A percentile compares a stretch with the other conserved stretches of the same genome.
These are phyloP conservation scores for Citrullus amarus DNA, from an alignment of 306 rosid genomes.

Conservation along the genomic window DNA sequence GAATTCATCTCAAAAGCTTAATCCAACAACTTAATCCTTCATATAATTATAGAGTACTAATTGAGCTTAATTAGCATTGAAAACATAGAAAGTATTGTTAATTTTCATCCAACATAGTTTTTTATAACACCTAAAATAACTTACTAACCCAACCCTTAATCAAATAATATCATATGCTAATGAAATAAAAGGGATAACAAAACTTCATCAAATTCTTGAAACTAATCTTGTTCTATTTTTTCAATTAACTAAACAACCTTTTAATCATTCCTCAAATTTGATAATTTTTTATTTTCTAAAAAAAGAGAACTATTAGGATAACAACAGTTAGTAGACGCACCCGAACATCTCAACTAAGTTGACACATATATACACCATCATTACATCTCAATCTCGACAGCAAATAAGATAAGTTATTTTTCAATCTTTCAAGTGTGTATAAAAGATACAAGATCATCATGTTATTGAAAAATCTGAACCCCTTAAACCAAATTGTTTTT, in stretches of 20 bases:
- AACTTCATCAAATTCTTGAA: neutral
- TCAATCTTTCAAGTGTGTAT: neutral
- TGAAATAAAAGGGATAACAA: neutral
- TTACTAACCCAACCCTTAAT: neutral
- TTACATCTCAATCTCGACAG: no score
- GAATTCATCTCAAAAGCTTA: neutral
- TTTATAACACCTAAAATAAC: neutral
- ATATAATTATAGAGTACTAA: neutral
- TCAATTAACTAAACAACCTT: no score
- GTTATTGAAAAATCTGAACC: neutral
- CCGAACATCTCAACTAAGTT: no score
- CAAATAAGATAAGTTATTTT: neutral
- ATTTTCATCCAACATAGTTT: no score
- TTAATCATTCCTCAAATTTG: no score
- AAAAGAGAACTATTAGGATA: no score
- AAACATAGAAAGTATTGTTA: neutral
- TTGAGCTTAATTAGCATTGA: neutral
- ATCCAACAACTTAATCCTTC: neutral
- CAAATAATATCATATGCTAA: neutral
- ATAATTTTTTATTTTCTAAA: no score
- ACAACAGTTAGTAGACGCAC: no score
- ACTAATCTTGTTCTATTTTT: no score
- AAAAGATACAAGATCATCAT: neutral
- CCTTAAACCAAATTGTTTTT: neutral
- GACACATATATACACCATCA: no score